These are phyloP conservation scores for Beauveria varroae DNA, from an alignment of 2,329 filamentous ascomycete species.

Conservation along the genomic window DNA sequence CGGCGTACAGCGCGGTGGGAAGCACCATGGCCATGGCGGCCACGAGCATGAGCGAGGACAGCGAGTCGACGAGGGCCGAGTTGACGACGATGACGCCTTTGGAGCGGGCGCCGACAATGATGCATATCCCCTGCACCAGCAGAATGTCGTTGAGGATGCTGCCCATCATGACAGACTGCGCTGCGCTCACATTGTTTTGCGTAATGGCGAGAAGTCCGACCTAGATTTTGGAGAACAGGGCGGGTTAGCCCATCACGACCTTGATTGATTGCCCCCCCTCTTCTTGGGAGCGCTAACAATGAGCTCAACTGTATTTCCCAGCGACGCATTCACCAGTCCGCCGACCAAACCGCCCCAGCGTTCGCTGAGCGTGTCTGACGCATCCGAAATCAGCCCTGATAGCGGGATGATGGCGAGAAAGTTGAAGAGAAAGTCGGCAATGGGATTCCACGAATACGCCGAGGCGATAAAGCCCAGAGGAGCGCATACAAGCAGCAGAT, in stretches of 20 bases:
- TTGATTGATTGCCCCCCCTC: no score
- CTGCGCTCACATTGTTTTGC: slow-evolving; percentile 12
- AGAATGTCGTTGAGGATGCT: slow-evolving; percentile 16
- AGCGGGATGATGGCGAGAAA: slow-evolving; percentile 15
- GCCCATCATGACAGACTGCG: slow-evolving; percentile 15
- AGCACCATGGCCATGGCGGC: slow-evolving; percentile 15
- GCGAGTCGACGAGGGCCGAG: slow-evolving; percentile 13
- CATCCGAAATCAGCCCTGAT: slow-evolving; percentile 13
- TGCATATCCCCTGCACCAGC: slow-evolving; percentile 15
- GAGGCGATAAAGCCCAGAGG: slow-evolving; percentile 12
- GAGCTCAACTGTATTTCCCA: slow-evolving; percentile 14
- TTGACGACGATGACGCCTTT: slow-evolving; percentile 14
- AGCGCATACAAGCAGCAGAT: slow-evolving; percentile 11
- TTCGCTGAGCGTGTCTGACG: slow-evolving; percentile 12
- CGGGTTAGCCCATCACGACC: not conserved
- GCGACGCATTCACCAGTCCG: slow-evolving; percentile 15
- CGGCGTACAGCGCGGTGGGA: slow-evolving; percentile 13
- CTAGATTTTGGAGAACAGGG: not conserved
- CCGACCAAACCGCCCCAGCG: slow-evolving; percentile 12
- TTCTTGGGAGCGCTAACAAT: slow-evolving; percentile 4
- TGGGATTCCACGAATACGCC: slow-evolving; percentile 6
- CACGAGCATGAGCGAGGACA: slow-evolving; percentile 15
- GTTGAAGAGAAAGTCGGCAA: slow-evolving; percentile 10
- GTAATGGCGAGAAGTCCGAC: slow-evolving; percentile 13
- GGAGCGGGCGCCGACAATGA: slow-evolving; percentile 13